Evolutionary conservation across 345 rosid genomes (phyloP), one percentile per base, ranked within the genome.

Genomic region (Lepidium sativum): DNA sequence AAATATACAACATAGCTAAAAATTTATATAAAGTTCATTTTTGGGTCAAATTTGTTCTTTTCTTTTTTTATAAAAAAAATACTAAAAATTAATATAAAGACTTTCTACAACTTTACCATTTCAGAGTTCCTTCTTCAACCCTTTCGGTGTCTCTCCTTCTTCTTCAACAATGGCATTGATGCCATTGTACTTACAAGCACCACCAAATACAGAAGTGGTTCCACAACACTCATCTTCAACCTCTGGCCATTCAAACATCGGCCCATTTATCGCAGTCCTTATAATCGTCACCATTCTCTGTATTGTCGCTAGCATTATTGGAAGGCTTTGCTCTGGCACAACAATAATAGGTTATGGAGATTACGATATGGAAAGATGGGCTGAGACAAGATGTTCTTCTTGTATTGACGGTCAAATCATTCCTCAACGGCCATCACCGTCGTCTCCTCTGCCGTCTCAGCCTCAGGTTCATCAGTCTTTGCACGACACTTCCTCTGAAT

Each of bases 341-440:
- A 79, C 72, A 42, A 79, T 86, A 59, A 47, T 84, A 67, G 87
- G 96, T 0, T 77, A 76, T 8, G 88, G 85, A n/a, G 78, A 78
- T 38, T 81, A 77, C 43, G 85, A 89, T 57, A 48, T 89, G 16
- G 97, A 86, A 75, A 80, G 84, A 49, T 86, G 97, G 91, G 82
- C 82, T 3, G 91, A 89, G 77, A 45, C 65, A 4, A 79, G 81
- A 71, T 89, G 81, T 39, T 66, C 83, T 27, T 75, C 97, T 65
- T 86, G 97, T 75, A 86, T 89, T 49, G 91, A 86, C 51, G 94
- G 94, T n/a, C 72, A 77, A 21, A 72, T 89, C 38, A 70, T 54
- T 59, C 69, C 76, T 12, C 73, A 81, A 0, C 76, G 75, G 6
- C 72, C 63, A 4, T 54, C 61, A 12, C 43, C 70, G 3, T 63